Percentiles rank a stretch among this genome's conserved stretches.
Evolutionary conservation across 2,329 filamentous ascomycete genomes (phyloP).

Genomic region (Hypoxylon sp.): DNA sequence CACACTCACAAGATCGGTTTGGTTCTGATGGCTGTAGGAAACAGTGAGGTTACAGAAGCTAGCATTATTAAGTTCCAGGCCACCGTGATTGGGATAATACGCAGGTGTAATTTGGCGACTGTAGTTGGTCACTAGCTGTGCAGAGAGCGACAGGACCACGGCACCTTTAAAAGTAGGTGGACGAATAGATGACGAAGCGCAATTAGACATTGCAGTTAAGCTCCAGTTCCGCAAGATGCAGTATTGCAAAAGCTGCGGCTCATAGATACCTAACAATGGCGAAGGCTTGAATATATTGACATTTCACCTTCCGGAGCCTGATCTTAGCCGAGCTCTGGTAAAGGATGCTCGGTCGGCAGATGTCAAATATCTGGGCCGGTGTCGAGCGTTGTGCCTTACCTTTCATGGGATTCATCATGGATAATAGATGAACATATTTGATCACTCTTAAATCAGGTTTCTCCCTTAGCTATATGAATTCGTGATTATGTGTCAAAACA

Average conservation of each 20-base stretch:
- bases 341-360: constrained; percentile 22
- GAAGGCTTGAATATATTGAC: constrained; percentile 2
- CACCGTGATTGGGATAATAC: constrained; percentile 28
- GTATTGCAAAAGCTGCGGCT: background rate
- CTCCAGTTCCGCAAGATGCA: background rate
- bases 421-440: background rate
- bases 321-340: constrained; percentile 25
- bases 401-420: background rate
- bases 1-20: constrained; percentile 54
- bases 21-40: constrained; percentile 57
- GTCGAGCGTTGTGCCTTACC: background rate
- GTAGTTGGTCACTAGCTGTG: constrained; percentile 38
- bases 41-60: constrained; percentile 59
- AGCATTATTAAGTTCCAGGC: constrained; percentile 23
- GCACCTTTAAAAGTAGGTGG: constrained; percentile 13
- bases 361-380: constrained; percentile 12
- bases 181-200: constrained; percentile 11
- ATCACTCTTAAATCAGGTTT: background rate
- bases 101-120: constrained; percentile 30
- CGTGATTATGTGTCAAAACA: background rate
- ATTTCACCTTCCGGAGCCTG: constrained; percentile 1
- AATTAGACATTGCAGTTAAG: constrained; percentile 20
- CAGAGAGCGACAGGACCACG: constrained; percentile 16
- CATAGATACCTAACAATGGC: background rate
- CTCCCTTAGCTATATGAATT: background rate